Conservation (phyloP, 1,284 basidiomycete genomes). For the Chondrostereum purpureum region DNA sequence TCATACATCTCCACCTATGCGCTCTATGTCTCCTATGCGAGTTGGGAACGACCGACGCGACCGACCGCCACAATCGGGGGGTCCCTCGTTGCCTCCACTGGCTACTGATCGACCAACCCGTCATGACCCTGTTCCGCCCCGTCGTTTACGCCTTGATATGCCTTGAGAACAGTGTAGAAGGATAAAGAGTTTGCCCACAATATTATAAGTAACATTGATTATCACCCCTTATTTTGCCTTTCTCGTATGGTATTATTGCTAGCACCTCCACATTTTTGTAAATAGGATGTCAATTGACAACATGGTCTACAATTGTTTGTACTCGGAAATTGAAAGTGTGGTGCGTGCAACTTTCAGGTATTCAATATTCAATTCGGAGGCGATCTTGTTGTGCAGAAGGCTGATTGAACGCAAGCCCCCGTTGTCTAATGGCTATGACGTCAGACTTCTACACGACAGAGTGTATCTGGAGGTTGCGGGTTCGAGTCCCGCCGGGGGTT, state of each 20-base stretch:
- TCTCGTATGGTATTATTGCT: no score
- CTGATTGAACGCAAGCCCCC: constrained; percentile 47
- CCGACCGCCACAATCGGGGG: background rate
- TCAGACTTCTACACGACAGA: constrained; percentile 56
- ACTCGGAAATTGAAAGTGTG: no score
- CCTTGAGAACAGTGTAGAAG: no score
- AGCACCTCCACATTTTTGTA: no score
- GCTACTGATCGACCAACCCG: background rate
- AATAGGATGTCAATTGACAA: no score
- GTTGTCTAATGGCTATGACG: constrained; percentile 77
- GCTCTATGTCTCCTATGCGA: background rate
- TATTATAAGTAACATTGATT: no score
- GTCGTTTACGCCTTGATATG: background rate
- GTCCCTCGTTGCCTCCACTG: background rate
- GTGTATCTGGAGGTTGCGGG: constrained; percentile 64
- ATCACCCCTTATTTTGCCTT: no score
- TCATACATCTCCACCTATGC: background rate
- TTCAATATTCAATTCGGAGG: no score
- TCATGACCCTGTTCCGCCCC: background rate
- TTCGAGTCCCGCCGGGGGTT: constrained; percentile 71
- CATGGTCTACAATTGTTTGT: no score
- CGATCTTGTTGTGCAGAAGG: no score
- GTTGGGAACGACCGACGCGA: constrained; percentile 1
- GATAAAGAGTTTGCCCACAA: no score
- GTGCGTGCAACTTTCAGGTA: no score